A percentile compares a stretch with the other conserved stretches of the same genome.
These are phyloP conservation scores for Ceratocystis eucalypticola DNA, from an alignment of 2,329 filamentous ascomycete genomes.

Conservation along the genomic window DNA sequence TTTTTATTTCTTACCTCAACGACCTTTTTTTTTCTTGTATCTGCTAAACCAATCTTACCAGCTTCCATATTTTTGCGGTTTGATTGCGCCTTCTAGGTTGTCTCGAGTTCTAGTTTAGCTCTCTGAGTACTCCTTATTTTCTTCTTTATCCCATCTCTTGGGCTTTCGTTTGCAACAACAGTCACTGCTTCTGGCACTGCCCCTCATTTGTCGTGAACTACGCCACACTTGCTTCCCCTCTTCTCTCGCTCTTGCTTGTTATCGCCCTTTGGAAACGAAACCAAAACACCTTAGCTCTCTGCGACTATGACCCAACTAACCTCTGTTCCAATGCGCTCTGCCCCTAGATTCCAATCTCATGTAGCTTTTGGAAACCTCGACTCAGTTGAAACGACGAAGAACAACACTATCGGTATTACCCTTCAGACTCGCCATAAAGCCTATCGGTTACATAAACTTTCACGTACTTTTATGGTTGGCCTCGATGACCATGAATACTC, in stretches of 20 bases:
- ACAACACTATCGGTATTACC: constrained; percentile 56
- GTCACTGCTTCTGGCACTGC: not conserved
- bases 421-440: constrained; percentile 76
- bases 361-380: constrained; percentile 49
- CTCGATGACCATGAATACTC: constrained; percentile 87
- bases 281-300: not conserved
- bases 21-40: not conserved
- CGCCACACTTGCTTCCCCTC: constrained; percentile 6
- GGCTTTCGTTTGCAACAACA: not conserved
- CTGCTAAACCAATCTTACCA: not conserved
- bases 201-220: not conserved
- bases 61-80: not conserved
- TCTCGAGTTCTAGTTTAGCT: not conserved
- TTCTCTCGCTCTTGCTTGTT: not conserved
- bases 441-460: constrained; percentile 66
- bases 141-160: not conserved
- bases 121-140: not conserved
- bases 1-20: not conserved
- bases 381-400: constrained; percentile 44
- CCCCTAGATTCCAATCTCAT: constrained; percentile 41
- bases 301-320: constrained; percentile 17
- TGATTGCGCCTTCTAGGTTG: not conserved
- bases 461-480: constrained; percentile 79
- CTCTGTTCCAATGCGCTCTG: not conserved
- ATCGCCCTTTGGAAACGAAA: not conserved